A percentile compares a stretch with the other conserved stretches of the same genome.
Conservation (phyloP, 2,329 filamentous ascomycete species). For the Didymella sp. region DNA sequence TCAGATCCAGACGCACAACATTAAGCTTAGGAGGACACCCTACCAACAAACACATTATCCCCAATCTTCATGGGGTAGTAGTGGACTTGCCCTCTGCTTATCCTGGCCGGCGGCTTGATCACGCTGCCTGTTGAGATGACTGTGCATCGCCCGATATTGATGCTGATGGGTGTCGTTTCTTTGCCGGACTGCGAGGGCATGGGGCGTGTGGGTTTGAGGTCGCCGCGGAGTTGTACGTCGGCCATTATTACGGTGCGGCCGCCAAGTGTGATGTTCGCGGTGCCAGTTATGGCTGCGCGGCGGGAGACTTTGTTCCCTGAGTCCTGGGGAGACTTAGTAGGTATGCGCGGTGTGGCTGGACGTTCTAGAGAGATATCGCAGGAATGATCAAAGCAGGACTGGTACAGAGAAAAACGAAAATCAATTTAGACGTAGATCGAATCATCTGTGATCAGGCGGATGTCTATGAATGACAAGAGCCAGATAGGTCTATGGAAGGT, state of each 20-base stretch:
- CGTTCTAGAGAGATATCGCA: too few species aligned
- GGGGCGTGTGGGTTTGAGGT: constrained; percentile 64
- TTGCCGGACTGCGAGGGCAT: constrained; percentile 43
- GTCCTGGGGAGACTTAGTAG: constrained; percentile 64
- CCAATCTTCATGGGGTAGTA: constrained; percentile 92
- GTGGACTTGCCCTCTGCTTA: constrained; percentile 76
- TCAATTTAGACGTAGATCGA: too few species aligned
- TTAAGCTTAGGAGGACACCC: constrained; percentile 49
- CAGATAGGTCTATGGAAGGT: too few species aligned
- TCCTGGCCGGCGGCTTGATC: constrained; percentile 80
- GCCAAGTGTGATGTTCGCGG: constrained; percentile 96
- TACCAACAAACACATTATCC: constrained; percentile 91
- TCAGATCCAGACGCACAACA: not conserved
- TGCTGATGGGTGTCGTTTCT: constrained; percentile 60
- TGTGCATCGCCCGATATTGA: constrained; percentile 90
- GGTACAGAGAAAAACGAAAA: too few species aligned
- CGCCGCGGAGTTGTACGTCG: constrained; percentile 91
- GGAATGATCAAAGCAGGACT: too few species aligned
- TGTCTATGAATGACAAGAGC: too few species aligned
- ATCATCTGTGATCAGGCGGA: too few species aligned
- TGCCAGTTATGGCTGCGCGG: constrained; percentile 88
- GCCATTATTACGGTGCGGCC: constrained; percentile 94
- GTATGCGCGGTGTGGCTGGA: too few species aligned
- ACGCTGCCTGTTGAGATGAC: constrained; percentile 81
- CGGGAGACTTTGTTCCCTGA: constrained; percentile 98